Evolutionary conservation across 331 rosid genomes (phyloP).

Genomic region (Acacia concinna): DNA sequence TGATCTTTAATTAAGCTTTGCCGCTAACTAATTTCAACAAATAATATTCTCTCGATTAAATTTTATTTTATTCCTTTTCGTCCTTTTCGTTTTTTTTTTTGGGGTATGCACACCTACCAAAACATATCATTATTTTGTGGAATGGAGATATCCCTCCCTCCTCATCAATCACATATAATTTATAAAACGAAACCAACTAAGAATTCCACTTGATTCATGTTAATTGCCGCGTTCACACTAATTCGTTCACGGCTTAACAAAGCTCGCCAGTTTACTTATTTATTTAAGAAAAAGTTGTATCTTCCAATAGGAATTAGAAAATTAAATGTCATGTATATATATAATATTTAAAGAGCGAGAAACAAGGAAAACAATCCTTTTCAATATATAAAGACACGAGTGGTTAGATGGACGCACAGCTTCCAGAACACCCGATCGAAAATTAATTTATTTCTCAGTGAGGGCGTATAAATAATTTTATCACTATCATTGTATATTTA

Average conservation of each 20-base stretch:
- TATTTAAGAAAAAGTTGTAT: conserved; percentile 40
- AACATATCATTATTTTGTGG: not conserved
- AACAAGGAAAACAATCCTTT: conserved; percentile 10
- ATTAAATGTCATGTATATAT: not conserved
- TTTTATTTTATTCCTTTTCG: not conserved
- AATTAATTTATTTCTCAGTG: conserved; percentile 22
- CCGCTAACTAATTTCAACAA: not conserved
- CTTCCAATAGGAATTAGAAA: conserved; percentile 15
- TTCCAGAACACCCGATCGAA: not conserved
- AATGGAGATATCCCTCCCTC: conserved; percentile 5
- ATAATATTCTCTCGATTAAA: conserved; percentile 3
- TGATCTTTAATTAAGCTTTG: conserved; percentile 16
- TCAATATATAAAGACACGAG: not conserved
- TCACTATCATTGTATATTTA: not conserved
- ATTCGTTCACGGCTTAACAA: conserved; percentile 25
- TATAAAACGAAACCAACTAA: conserved; percentile 44
- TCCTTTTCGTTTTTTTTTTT: not conserved
- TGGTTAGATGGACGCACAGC: not conserved
- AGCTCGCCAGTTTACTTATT: not conserved
- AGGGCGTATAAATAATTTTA: not conserved
- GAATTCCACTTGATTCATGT: conserved; percentile 49
- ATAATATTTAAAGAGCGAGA: not conserved
- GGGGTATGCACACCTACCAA: conserved; percentile 34
- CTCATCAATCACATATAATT: conserved; percentile 30
- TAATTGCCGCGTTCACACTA: conserved; percentile 25